Evolutionary conservation across 495 filamentous ascomycete species (phyloP).

Genomic region (Pyrenopolyporus hunteri): DNA sequence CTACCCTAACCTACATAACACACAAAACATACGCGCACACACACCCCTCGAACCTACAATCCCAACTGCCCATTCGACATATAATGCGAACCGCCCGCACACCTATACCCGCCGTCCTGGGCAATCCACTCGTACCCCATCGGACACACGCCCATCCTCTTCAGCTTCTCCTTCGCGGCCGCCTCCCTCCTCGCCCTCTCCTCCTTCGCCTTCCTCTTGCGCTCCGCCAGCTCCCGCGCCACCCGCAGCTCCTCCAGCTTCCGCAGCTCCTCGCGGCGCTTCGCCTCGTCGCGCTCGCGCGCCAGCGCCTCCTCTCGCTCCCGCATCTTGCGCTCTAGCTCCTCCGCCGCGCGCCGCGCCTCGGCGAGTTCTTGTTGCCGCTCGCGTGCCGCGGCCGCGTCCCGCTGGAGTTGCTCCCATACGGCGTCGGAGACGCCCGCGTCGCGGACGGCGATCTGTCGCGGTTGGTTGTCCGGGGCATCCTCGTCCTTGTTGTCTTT

Average conservation of each 20-base stretch:
- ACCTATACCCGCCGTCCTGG: slow-evolving; percentile 59
- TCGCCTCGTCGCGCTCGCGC: slow-evolving; percentile 28
- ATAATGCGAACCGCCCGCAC: slow-evolving; percentile 59
- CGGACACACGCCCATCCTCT: slow-evolving; percentile 56
- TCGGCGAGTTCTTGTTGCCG: slow-evolving; percentile 28
- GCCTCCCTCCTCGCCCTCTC: slow-evolving; percentile 47
- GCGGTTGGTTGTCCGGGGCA: not conserved
- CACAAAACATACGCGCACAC: too few species aligned
- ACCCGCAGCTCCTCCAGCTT: slow-evolving; percentile 16
- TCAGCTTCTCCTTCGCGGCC: slow-evolving; percentile 51
- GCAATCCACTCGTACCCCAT: slow-evolving; percentile 62
- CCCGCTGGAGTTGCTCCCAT: slow-evolving; percentile 64
- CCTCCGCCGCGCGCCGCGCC: slow-evolving; percentile 17
- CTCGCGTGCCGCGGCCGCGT: slow-evolving; percentile 47
- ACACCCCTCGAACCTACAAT: not conserved
- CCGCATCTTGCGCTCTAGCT: slow-evolving; percentile 32
- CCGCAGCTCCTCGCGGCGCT: slow-evolving; percentile 22
- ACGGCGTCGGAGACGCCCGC: slow-evolving; percentile 62
- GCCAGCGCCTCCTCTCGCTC: slow-evolving; percentile 37
- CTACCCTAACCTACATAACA: too few species aligned
- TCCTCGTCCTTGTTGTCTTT: not conserved
- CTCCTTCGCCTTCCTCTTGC: slow-evolving; percentile 39
- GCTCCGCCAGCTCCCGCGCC: slow-evolving; percentile 19
- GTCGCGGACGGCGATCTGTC: slow-evolving; percentile 48
- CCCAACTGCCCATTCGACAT: slow-evolving; percentile 44